phyloP scores from a whole-genome alignment of 768 basidiomycete species.

The Lactarius deliciosus region DNA sequence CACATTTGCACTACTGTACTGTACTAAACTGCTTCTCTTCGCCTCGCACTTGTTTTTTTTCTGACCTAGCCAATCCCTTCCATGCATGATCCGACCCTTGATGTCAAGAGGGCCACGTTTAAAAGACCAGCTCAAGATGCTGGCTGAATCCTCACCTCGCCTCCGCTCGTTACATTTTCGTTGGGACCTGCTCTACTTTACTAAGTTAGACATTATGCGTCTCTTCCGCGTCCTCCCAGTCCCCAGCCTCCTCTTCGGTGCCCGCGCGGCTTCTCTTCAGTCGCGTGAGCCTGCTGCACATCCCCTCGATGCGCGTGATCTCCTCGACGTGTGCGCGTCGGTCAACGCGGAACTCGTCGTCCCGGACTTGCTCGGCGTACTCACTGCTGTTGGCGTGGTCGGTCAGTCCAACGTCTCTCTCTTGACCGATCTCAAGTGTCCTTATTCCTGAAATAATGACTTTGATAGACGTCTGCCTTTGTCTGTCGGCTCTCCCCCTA shows the following conservation, averaged over 20 bases:
- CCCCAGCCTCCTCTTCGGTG: slow-evolving; percentile 13
- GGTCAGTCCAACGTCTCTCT: slow-evolving; percentile 31
- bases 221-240: slow-evolving; percentile 14
- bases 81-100: not conserved
- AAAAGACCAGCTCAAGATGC: not conserved
- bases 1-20: too few relatives aligned
- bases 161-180: not conserved
- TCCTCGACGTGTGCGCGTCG: slow-evolving; percentile 45
- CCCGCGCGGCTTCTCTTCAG: slow-evolving; percentile 17
- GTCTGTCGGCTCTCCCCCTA: slow-evolving; percentile 40
- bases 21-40: too few relatives aligned
- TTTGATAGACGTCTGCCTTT: slow-evolving; percentile 45
- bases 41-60: not conserved
- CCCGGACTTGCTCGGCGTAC: slow-evolving; percentile 31
- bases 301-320: slow-evolving; percentile 16
- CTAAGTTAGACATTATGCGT: slow-evolving; percentile 20
- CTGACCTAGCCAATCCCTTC: not conserved
- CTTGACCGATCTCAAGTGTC: not conserved
- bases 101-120: not conserved
- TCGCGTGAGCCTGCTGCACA: not conserved
- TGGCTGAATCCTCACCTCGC: not conserved
- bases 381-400: slow-evolving; percentile 35
- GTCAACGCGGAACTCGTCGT: slow-evolving; percentile 38
- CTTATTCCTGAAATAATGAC: not conserved
- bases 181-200: too few relatives aligned